These are phyloP conservation scores for Kwoniella dejecticola DNA, from an alignment of 768 basidiomycete genomes.

Conservation along the genomic window DNA sequence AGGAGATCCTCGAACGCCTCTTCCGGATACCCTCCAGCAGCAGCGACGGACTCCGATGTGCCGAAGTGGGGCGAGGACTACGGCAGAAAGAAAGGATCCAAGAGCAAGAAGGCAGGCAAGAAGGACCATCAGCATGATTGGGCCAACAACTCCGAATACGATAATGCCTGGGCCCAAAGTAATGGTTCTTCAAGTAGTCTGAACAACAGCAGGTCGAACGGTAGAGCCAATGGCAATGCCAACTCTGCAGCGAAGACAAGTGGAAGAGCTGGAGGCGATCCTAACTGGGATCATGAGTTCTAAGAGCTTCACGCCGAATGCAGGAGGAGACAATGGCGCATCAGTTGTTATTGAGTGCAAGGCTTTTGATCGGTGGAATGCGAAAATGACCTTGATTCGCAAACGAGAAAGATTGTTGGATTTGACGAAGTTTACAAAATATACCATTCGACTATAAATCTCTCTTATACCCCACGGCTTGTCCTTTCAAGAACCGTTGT, in stretches of 20 bases:
- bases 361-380: too few relatives aligned
- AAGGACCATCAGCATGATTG: constrained; percentile 22
- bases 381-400: too few relatives aligned
- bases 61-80: constrained; percentile 57
- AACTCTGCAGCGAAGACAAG: background rate
- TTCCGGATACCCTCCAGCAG: constrained; percentile 31
- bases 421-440: background rate
- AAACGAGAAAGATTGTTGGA: too few relatives aligned
- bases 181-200: constrained; percentile 12
- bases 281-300: constrained; percentile 37
- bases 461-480: background rate
- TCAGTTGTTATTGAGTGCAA: too few relatives aligned
- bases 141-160: constrained; percentile 10
- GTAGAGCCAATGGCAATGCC: constrained; percentile 1
- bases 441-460: too few relatives aligned
- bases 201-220: background rate
- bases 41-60: constrained; percentile 45
- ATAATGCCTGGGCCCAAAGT: constrained; percentile 4
- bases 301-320: constrained; percentile 5
- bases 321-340: too few relatives aligned
- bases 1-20: constrained; percentile 21
- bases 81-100: constrained; percentile 37
- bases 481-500: background rate
- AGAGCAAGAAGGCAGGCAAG: constrained; percentile 22
- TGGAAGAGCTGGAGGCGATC: constrained; percentile 16